Evolutionary conservation across 768 basidiomycete genomes (phyloP).

Genomic region (Wakefieldia striispora): DNA sequence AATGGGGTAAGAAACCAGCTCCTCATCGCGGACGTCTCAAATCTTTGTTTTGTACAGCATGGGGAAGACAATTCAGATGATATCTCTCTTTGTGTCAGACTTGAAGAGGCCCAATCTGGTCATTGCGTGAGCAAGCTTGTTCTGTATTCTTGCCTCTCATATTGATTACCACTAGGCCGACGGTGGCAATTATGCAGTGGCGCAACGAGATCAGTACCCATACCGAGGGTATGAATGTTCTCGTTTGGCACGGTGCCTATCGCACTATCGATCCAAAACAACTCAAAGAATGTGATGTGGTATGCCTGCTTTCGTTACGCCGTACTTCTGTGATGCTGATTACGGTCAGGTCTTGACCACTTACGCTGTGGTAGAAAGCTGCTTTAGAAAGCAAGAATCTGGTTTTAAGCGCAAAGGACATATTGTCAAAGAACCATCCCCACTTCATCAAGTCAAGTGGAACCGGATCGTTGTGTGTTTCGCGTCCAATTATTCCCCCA

Average conservation of each 20-base stretch:
- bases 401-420: constrained; percentile 87
- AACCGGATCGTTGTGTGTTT: constrained; percentile 66
- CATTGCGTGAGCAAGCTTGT: constrained; percentile 65
- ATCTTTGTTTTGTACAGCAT: constrained; percentile 47
- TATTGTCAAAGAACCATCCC: constrained; percentile 85
- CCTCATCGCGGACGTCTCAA: constrained; percentile 1
- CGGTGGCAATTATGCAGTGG: constrained; percentile 76
- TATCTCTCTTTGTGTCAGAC: constrained; percentile 83
- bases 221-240: constrained; percentile 78
- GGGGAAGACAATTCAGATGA: constrained; percentile 97
- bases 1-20: constrained; percentile 66
- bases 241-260: constrained; percentile 88
- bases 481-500: neutral
- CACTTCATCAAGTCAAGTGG: constrained; percentile 85
- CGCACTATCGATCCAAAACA: constrained; percentile 65
- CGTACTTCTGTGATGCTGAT: constrained; percentile 3
- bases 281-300: constrained; percentile 85
- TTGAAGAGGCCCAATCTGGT: constrained; percentile 82
- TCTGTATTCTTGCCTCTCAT: neutral
- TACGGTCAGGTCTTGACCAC: constrained; percentile 70
- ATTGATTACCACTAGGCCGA: constrained; percentile 33
- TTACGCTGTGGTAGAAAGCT: constrained; percentile 87
- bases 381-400: constrained; percentile 87
- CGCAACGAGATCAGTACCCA: constrained; percentile 88
- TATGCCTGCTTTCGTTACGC: constrained; percentile 33